Evolutionary conservation across 768 basidiomycete genomes (phyloP).

Genomic region (Holtermannia corniformis): DNA sequence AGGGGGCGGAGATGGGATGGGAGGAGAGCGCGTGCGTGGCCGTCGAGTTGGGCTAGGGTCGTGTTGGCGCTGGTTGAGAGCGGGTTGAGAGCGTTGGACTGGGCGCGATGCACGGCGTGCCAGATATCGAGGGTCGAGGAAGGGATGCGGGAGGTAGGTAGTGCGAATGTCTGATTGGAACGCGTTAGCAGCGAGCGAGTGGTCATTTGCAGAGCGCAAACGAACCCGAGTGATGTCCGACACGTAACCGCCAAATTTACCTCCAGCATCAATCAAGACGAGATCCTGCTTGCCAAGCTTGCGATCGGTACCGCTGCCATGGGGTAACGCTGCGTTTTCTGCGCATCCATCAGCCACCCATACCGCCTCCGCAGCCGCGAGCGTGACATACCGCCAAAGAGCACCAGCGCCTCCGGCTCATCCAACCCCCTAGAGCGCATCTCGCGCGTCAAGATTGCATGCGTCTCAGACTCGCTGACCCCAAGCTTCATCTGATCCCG

Average conservation of each 20-base stretch:
- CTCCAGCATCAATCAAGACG: conserved; percentile 65
- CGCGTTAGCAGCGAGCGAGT: not conserved
- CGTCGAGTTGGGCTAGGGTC: conserved; percentile 24
- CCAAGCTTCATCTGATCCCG: conserved; percentile 56
- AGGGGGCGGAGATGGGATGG: conserved; percentile 12
- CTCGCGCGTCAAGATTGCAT: conserved; percentile 51
- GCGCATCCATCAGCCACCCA: not conserved
- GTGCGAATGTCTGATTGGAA: conserved; percentile 53
- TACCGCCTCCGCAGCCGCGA: not conserved
- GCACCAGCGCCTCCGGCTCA: conserved; percentile 54
- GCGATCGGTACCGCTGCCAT: conserved; percentile 67
- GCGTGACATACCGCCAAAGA: conserved; percentile 61
- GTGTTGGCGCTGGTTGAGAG: conserved; percentile 46
- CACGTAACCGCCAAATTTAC: conserved; percentile 60
- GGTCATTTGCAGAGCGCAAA: conserved; percentile 1
- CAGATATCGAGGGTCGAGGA: conserved; percentile 52
- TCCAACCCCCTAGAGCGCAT: conserved; percentile 54
- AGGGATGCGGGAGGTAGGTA: conserved; percentile 53
- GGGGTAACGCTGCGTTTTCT: conserved; percentile 82
- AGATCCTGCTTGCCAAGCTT: conserved; percentile 53
- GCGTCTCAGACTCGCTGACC: conserved; percentile 64
- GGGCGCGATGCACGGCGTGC: conserved; percentile 57
- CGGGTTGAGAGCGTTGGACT: conserved; percentile 48
- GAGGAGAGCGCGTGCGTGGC: conserved; percentile 53
- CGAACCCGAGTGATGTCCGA: conserved; percentile 71